phyloP scores from a whole-genome alignment of 2,329 filamentous ascomycete genomes.

The Paraphoma sp. region DNA sequence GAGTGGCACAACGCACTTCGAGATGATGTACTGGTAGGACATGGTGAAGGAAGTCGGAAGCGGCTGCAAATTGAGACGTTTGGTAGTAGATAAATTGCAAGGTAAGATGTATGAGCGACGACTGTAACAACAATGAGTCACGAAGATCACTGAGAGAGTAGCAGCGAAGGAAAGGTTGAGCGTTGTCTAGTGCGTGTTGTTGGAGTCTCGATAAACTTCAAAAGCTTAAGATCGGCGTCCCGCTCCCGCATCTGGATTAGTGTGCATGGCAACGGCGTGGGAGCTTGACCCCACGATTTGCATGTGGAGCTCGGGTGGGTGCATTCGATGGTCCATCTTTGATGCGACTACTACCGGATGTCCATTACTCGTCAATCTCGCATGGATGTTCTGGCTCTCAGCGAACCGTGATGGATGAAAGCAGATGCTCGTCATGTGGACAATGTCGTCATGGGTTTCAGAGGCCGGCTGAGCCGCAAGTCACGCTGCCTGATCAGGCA shows the following conservation, averaged over 20 bases:
- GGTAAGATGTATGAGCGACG: neutral
- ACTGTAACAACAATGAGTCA: neutral
- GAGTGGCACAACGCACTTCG: conserved; percentile 44
- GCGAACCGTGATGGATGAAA: conserved; percentile 2
- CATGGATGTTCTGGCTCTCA: too few species aligned
- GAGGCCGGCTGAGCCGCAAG: conserved; percentile 36
- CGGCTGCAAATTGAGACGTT: too few species aligned
- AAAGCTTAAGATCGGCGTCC: conserved; percentile 18
- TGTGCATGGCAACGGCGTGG: conserved; percentile 15
- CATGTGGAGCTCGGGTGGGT: neutral
- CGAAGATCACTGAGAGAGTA: too few species aligned
- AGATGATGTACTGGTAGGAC: conserved; percentile 52
- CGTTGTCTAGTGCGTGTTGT: neutral
- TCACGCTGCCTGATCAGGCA: conserved; percentile 35
- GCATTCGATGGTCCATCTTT: neutral
- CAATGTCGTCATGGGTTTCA: conserved; percentile 44
- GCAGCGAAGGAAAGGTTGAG: too few species aligned
- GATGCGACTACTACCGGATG: too few species aligned
- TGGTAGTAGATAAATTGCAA: too few species aligned
- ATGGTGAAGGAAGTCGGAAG: conserved; percentile 20
- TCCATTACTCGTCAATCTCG: neutral
- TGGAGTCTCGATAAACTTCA: conserved; percentile 27
- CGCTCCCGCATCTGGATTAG: conserved; percentile 20
- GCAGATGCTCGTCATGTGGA: conserved; percentile 20
- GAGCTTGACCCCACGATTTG: conserved; percentile 5